Evolutionary conservation across 2,329 filamentous ascomycete genomes (phyloP).

Genomic region (Stachybotrys echinatus): DNA sequence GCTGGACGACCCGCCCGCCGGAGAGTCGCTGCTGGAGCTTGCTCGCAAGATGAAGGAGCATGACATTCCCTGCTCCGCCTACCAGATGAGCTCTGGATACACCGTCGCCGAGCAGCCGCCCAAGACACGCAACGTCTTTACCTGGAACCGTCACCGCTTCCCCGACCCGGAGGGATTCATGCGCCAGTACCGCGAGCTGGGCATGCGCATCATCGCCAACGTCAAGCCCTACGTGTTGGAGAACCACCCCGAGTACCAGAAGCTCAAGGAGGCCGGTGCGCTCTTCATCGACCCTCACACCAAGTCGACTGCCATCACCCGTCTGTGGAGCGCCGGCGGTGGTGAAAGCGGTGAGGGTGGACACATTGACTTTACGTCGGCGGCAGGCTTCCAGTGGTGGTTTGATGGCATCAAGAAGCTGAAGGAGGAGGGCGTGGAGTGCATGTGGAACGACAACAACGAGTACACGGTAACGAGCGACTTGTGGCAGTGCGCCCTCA

Average conservation of each 20-base stretch:
- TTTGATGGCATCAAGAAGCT: conserved; percentile 60
- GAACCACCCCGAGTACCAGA: conserved; percentile 61
- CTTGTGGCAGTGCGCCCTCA: conserved; percentile 57
- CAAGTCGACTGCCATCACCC: conserved; percentile 47
- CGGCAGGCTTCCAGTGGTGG: conserved; percentile 66
- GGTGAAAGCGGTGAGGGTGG: conserved; percentile 65
- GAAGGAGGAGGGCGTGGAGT: conserved; percentile 60
- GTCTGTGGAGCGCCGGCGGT: conserved; percentile 68
- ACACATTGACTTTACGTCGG: conserved; percentile 69
- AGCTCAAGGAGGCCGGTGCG: conserved; percentile 51
- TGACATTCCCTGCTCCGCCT: conserved; percentile 65
- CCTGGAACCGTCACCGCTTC: conserved; percentile 67
- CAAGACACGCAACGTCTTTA: conserved; percentile 63
- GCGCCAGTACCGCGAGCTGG: conserved; percentile 54
- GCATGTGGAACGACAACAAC: conserved; percentile 78
- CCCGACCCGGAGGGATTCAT: conserved; percentile 62
- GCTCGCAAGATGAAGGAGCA: conserved; percentile 56
- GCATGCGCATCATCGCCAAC: conserved; percentile 65
- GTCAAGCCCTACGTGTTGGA: conserved; percentile 68
- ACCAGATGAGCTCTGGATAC: conserved; percentile 70
- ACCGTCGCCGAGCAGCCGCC: conserved; percentile 62
- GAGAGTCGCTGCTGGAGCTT: conserved; percentile 55
- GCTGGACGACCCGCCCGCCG: conserved; percentile 45
- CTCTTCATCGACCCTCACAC: conserved; percentile 59
- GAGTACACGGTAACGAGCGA: conserved; percentile 66